These are phyloP conservation scores for Pythium folliculosum DNA, from an alignment of 352 stramenopile species.

Conservation along the genomic window DNA sequence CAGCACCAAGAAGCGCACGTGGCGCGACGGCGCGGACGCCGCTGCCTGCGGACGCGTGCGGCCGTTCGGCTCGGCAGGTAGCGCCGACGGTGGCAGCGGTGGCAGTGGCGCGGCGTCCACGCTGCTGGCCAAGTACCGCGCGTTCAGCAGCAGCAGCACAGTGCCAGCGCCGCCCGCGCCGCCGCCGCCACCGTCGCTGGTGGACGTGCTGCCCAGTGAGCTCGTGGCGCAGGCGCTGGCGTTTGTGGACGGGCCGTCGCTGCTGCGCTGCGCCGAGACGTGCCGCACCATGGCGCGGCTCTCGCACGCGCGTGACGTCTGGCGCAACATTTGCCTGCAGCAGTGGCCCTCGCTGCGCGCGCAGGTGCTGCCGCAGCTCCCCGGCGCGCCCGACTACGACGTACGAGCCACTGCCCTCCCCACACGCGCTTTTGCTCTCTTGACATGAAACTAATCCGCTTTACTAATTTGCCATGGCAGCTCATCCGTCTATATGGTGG, in stretches of 20 bases:
- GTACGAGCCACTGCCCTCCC: conserved; percentile 31
- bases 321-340: conserved; percentile 63
- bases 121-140: conserved; percentile 31
- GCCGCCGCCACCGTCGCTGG: conserved; percentile 27
- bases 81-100: conserved; percentile 14
- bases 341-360: conserved; percentile 60
- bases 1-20: conserved; percentile 57
- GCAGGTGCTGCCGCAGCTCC: conserved; percentile 65
- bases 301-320: conserved; percentile 60
- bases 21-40: conserved; percentile 29
- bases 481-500: conserved; percentile 76
- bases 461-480: conserved; percentile 28
- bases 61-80: conserved; percentile 10
- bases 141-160: conserved; percentile 19
- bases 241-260: conserved; percentile 56
- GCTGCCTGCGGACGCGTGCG: conserved; percentile 21
- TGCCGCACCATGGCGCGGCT: conserved; percentile 49
- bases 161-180: neutral
- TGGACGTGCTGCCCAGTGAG: conserved; percentile 56
- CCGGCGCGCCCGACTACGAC: conserved; percentile 76
- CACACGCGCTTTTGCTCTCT: too few relatives aligned
- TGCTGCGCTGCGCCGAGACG: conserved; percentile 48
- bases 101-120: conserved; percentile 39
- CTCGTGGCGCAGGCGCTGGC: conserved; percentile 47
- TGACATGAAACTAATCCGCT: too few relatives aligned